phyloP scores from a whole-genome alignment of 192 early-diverging fungal genomes.

The Paraglomus brasilianum region DNA sequence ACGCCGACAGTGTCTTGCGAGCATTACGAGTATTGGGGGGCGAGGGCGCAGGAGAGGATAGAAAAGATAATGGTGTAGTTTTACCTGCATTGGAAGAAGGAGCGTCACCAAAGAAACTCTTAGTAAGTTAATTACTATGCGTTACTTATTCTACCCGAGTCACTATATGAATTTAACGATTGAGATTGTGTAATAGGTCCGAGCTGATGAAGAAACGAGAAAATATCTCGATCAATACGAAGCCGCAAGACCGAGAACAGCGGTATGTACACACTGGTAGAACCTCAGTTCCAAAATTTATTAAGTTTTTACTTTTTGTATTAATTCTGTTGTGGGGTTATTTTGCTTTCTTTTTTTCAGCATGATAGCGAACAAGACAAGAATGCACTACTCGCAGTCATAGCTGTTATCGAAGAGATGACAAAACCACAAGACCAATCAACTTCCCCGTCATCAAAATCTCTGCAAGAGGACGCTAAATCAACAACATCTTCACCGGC shows the following conservation, averaged over 20 bases:
- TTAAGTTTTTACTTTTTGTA: conserved; percentile 13
- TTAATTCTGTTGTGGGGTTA: not conserved
- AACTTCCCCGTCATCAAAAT: conserved; percentile 20
- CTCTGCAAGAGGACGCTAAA: conserved; percentile 11
- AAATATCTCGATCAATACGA: conserved; percentile 56
- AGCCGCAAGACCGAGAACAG: conserved; percentile 38
- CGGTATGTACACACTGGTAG: conserved; percentile 28
- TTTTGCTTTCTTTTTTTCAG: conserved; percentile 29
- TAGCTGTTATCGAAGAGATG: conserved; percentile 45
- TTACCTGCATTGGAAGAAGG: conserved; percentile 43
- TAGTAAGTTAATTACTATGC: conserved; percentile 36
- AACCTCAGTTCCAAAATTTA: not conserved
- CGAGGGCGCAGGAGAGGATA: conserved; percentile 45
- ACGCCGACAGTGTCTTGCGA: conserved; percentile 60
- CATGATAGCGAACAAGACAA: conserved; percentile 49
- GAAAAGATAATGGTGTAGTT: conserved; percentile 37
- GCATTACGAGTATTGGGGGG: conserved; percentile 67
- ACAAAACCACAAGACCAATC: conserved; percentile 32
- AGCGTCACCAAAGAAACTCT: conserved; percentile 43
- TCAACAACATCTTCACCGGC: conserved; percentile 16
- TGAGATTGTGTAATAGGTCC: conserved; percentile 40
- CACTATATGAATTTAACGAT: not conserved
- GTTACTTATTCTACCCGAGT: not conserved
- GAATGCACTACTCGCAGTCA: conserved; percentile 46
- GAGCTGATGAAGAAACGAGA: conserved; percentile 57